Conservation (phyloP, 768 basidiomycete genomes). For the Boletellus ananiceps region DNA sequence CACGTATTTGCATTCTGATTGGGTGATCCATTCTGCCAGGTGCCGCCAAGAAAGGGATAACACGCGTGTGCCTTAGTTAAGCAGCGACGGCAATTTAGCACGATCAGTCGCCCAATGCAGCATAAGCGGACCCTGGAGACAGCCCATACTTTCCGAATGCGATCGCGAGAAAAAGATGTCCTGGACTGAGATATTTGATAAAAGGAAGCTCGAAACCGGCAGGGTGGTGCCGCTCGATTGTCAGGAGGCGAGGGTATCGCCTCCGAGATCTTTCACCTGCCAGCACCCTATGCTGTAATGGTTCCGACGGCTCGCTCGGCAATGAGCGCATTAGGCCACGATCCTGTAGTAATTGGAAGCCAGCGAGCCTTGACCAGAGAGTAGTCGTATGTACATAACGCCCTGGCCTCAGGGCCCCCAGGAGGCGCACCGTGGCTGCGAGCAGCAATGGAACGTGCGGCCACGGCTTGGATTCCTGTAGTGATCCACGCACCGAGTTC, state of each 20-base stretch:
- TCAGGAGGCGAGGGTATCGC: slow-evolving; percentile 31
- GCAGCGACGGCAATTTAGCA: slow-evolving; percentile 22
- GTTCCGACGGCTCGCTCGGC: slow-evolving; percentile 27
- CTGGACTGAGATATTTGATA: slow-evolving; percentile 28
- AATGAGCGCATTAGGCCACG: slow-evolving; percentile 21
- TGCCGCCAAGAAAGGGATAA: slow-evolving; percentile 16
- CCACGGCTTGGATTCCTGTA: slow-evolving; percentile 12
- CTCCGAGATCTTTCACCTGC: slow-evolving; percentile 31
- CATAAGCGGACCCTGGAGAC: slow-evolving; percentile 33
- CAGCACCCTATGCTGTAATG: slow-evolving; percentile 30
- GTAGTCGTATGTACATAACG: too few relatives aligned
- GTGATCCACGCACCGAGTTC: slow-evolving; percentile 21
- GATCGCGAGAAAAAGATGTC: slow-evolving; percentile 26
- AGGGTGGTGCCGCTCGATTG: slow-evolving; percentile 29
- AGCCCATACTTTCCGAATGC: slow-evolving; percentile 16
- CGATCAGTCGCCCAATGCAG: slow-evolving; percentile 22
- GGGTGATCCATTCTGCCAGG: slow-evolving; percentile 20
- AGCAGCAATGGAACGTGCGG: too few relatives aligned
- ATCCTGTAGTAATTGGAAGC: too few relatives aligned
- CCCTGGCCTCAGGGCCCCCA: too few relatives aligned
- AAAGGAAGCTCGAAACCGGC: slow-evolving; percentile 27
- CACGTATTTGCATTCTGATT: slow-evolving; percentile 27
- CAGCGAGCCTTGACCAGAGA: too few relatives aligned
- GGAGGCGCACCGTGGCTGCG: too few relatives aligned
- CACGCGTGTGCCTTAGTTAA: slow-evolving; percentile 19